Conservation (phyloP, 306 rosid species). For the Biancaea sappan region DNA sequence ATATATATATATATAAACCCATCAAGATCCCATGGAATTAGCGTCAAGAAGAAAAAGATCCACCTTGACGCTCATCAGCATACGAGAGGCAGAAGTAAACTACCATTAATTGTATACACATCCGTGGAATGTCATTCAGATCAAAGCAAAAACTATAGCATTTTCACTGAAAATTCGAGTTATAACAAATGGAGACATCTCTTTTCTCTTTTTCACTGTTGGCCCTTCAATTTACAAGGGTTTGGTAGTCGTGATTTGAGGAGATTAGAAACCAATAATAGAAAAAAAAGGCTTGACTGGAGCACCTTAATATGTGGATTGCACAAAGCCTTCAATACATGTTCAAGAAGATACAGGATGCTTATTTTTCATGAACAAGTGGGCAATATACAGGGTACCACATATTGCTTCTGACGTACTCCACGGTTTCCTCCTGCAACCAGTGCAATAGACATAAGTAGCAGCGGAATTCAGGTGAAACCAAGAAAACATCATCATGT, state of each 20-base stretch:
- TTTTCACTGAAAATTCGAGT: slow-evolving; percentile 1
- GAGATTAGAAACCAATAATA: slow-evolving; percentile 22
- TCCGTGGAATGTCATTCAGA: background rate
- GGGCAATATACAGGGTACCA: slow-evolving; percentile 90
- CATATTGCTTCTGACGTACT: slow-evolving; percentile 60
- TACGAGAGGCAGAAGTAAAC: background rate
- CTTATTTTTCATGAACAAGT: slow-evolving; percentile 77
- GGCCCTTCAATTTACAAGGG: slow-evolving; percentile 19
- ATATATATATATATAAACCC: too few relatives aligned
- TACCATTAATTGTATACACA: background rate
- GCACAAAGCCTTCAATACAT: slow-evolving; percentile 26
- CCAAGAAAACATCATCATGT: background rate
- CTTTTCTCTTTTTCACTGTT: slow-evolving; percentile 9
- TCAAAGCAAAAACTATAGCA: slow-evolving; percentile 1
- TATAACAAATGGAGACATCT: background rate
- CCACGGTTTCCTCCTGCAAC: slow-evolving; percentile 73
- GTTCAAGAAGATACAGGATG: background rate
- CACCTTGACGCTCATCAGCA: background rate
- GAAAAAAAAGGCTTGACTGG: slow-evolving; percentile 22
- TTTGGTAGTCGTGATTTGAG: slow-evolving; percentile 30
- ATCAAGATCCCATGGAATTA: background rate
- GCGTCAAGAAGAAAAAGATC: background rate
- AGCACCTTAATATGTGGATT: slow-evolving; percentile 19
- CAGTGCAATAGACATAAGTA: slow-evolving; percentile 32
- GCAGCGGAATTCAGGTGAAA: slow-evolving; percentile 22